Conservation (phyloP, 2,329 filamentous ascomycete genomes). For the Neonectria hederae region DNA sequence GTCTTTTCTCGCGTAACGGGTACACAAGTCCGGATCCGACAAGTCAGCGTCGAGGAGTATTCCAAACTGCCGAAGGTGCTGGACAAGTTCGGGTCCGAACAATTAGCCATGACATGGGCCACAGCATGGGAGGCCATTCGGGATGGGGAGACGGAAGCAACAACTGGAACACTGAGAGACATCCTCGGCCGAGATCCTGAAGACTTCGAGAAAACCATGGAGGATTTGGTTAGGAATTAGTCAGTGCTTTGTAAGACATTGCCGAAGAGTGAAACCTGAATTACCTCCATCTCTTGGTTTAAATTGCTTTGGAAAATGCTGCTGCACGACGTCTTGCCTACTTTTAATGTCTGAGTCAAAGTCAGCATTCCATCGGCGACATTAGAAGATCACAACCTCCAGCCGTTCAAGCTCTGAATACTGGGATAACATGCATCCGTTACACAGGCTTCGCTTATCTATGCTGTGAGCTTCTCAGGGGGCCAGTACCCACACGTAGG, state of each 20-base stretch:
- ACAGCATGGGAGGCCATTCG: conserved; percentile 32
- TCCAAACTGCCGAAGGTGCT: conserved; percentile 17
- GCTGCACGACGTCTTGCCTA: too few relatives aligned
- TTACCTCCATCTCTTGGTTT: too few relatives aligned
- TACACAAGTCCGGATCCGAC: neutral
- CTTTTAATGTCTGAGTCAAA: too few relatives aligned
- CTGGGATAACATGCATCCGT: too few relatives aligned
- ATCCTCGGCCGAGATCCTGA: conserved; percentile 26
- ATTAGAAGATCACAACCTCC: too few relatives aligned
- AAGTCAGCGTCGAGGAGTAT: conserved; percentile 29
- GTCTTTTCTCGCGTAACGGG: conserved; percentile 1
- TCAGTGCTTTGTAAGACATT: neutral
- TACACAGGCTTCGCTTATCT: too few relatives aligned
- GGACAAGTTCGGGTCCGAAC: conserved; percentile 11
- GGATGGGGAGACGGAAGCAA: conserved; percentile 22
- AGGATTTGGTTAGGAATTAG: neutral
- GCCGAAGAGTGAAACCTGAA: too few relatives aligned
- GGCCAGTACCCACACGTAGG: too few relatives aligned
- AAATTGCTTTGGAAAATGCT: too few relatives aligned
- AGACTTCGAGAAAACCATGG: conserved; percentile 25
- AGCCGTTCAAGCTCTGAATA: too few relatives aligned
- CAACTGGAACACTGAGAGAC: conserved; percentile 4
- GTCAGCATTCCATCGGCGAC: too few relatives aligned
- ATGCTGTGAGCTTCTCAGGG: too few relatives aligned
- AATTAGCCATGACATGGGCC: conserved; percentile 24